Conservation (phyloP, 345 rosid species). For the Aquilaria yunnanensis region DNA sequence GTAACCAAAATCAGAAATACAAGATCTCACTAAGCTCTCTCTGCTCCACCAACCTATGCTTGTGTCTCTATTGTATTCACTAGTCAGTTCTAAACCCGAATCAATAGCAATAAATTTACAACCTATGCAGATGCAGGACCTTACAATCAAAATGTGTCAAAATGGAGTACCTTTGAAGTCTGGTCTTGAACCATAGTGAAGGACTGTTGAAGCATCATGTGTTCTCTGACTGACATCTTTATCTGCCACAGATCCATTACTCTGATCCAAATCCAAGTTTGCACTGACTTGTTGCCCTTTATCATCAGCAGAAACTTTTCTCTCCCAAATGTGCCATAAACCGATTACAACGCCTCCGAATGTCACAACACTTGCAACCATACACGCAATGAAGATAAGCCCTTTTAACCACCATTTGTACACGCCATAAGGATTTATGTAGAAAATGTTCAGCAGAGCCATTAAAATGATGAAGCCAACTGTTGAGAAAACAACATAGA, state of each 20-base stretch:
- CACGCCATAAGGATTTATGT: conserved; percentile 49
- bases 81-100: no score
- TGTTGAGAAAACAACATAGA: conserved; percentile 47
- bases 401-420: conserved; percentile 84
- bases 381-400: conserved; percentile 54
- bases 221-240: conserved; percentile 11
- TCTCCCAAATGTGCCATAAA: conserved; percentile 71
- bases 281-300: conserved; percentile 5
- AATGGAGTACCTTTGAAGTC: conserved; percentile 54
- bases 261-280: not conserved
- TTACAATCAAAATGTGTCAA: no score
- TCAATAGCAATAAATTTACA: no score
- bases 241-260: conserved; percentile 10
- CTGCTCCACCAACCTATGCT: no score
- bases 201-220: conserved; percentile 18
- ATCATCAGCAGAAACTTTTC: conserved; percentile 21
- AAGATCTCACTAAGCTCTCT: no score
- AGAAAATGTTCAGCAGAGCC: conserved; percentile 41
- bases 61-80: no score
- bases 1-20: no score
- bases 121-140: no score
- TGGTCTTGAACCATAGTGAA: conserved; percentile 76
- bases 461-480: conserved; percentile 46
- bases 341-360: conserved; percentile 69
- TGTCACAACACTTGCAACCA: conserved; percentile 50